Evolutionary conservation across 2,329 filamentous ascomycete species (phyloP).

Genomic region (Knufia petricola): DNA sequence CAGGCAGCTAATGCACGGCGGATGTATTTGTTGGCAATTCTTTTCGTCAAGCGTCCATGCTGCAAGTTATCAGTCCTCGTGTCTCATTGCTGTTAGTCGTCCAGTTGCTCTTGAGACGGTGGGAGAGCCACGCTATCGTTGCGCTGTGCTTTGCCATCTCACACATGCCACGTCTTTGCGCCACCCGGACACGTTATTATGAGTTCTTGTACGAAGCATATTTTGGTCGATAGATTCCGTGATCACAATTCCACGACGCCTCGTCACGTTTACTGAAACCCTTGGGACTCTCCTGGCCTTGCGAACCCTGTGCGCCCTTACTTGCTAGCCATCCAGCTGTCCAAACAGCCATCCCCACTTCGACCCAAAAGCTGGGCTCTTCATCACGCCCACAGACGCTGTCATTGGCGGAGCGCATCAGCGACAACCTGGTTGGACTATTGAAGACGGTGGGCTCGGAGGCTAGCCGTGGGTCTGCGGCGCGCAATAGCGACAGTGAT

Average conservation of each 20-base stretch:
- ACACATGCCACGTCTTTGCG: conserved; percentile 9
- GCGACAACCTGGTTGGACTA: background rate
- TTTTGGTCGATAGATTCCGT: conserved; percentile 1
- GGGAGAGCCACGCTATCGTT: background rate
- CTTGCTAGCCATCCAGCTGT: no score
- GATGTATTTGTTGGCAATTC: conserved; percentile 10
- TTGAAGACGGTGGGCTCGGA: background rate
- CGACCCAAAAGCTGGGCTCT: conserved; percentile 1
- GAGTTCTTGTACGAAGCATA: background rate
- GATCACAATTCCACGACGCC: background rate
- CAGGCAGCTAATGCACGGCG: conserved; percentile 8
- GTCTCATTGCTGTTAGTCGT: conserved; percentile 3
- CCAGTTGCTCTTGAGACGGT: background rate
- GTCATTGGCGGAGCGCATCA: conserved; percentile 2
- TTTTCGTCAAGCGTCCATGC: conserved; percentile 6
- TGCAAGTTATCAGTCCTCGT: conserved; percentile 8
- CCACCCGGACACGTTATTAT: conserved; percentile 1
- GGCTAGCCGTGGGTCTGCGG: conserved; percentile 3
- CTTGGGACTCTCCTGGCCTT: background rate
- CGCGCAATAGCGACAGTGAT: conserved; percentile 5
- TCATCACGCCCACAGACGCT: conserved; percentile 4
- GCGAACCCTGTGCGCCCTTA: background rate
- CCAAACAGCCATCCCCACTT: conserved; percentile 7
- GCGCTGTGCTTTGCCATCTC: conserved; percentile 4
- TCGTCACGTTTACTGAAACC: background rate